phyloP scores from a whole-genome alignment of 2,329 filamentous ascomycete genomes.

The Ophiocordyceps camponoti-saundersi region DNA sequence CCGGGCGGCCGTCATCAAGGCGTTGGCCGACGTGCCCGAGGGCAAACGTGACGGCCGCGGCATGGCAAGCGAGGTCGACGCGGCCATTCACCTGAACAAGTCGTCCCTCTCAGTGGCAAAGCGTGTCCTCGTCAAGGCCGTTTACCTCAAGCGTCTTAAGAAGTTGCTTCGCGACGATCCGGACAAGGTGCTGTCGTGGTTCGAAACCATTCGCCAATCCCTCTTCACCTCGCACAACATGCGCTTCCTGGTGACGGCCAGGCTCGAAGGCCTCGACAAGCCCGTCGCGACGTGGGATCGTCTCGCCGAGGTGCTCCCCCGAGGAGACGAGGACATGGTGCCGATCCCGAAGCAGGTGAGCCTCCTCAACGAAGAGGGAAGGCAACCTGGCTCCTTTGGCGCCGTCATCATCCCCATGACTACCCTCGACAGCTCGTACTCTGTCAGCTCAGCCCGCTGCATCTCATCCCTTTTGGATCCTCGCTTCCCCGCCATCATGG shows the following conservation, averaged over 20 bases:
- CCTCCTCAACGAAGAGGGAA: slow-evolving; percentile 60
- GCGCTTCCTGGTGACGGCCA: slow-evolving; percentile 67
- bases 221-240: slow-evolving; percentile 78
- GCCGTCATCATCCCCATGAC: slow-evolving; percentile 78
- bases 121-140: slow-evolving; percentile 68
- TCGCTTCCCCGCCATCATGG: slow-evolving; percentile 65
- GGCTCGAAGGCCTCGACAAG: slow-evolving; percentile 54
- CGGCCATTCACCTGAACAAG: slow-evolving; percentile 64
- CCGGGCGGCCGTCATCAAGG: slow-evolving; percentile 54
- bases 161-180: slow-evolving; percentile 65
- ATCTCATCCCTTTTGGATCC: slow-evolving; percentile 62
- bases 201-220: slow-evolving; percentile 57
- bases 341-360: slow-evolving; percentile 54
- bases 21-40: slow-evolving; percentile 83
- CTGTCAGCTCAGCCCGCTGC: slow-evolving; percentile 57
- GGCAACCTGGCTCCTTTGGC: slow-evolving; percentile 54
- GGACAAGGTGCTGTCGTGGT: slow-evolving; percentile 55
- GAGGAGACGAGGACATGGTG: slow-evolving; percentile 31
- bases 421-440: slow-evolving; percentile 83
- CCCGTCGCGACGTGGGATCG: slow-evolving; percentile 67
- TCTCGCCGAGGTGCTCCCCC: slow-evolving; percentile 19
- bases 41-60: slow-evolving; percentile 69
- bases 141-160: slow-evolving; percentile 75
- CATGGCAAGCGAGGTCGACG: slow-evolving; percentile 49
- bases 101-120: slow-evolving; percentile 63